Evolutionary conservation across 805 yeast genomes (phyloP).

Genomic region (Cephaloascus fragrans): DNA sequence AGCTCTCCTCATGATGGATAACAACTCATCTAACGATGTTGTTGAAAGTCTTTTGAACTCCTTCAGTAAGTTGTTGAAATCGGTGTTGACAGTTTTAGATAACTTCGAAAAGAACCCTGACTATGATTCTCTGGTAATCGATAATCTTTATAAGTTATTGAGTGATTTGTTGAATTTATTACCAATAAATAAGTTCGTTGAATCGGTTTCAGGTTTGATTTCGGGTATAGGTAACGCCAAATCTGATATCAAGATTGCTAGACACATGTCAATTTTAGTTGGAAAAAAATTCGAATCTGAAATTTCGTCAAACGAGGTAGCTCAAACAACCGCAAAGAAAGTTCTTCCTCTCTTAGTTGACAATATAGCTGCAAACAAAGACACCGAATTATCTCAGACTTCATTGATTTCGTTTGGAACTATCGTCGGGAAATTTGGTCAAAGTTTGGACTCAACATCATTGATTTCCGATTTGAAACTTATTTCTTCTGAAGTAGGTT

Average conservation of each 20-base stretch:
- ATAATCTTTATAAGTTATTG: constrained; percentile 43
- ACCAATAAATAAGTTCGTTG: constrained; percentile 66
- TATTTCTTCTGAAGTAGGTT: constrained; percentile 40
- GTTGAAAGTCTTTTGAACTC: constrained; percentile 22
- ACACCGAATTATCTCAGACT: constrained; percentile 51
- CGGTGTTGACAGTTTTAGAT: constrained; percentile 27
- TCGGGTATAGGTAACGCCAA: constrained; percentile 18
- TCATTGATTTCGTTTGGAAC: constrained; percentile 59
- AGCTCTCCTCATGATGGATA: constrained; percentile 39
- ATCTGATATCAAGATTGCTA: constrained; percentile 42
- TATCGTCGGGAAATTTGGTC: constrained; percentile 55
- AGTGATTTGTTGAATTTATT: constrained; percentile 56
- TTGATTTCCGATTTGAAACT: constrained; percentile 40
- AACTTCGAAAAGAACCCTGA: constrained; percentile 12
- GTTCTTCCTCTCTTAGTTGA: constrained; percentile 41
- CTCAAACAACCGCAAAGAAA: constrained; percentile 39
- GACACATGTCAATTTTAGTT: constrained; percentile 53
- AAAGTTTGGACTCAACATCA: constrained; percentile 32
- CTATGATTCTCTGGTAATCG: constrained; percentile 21
- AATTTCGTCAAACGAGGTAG: constrained; percentile 37
- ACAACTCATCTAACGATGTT: constrained; percentile 14
- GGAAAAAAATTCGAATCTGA: constrained; percentile 65
- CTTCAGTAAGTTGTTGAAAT: constrained; percentile 23
- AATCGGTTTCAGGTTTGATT: constrained; percentile 40
- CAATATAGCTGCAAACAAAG: constrained; percentile 22